A percentile compares a stretch with the other conserved stretches of the same genome.
Conservation (phyloP, 164 flowering plant species). For the Stephania cephalantha region DNA sequence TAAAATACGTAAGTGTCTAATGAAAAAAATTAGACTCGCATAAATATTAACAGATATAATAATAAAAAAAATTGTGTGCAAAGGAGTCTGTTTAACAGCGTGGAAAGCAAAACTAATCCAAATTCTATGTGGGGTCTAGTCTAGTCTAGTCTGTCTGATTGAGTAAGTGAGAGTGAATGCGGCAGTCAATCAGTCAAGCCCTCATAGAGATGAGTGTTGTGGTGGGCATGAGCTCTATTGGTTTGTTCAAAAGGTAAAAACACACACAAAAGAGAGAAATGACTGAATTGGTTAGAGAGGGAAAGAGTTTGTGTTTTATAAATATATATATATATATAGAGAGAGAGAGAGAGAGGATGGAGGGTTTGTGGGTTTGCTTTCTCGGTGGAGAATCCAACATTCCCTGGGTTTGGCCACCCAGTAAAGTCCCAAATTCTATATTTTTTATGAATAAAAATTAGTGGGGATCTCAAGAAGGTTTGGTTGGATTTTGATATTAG, state of each 20-base stretch:
- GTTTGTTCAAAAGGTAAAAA: constrained; percentile 8
- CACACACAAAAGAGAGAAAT: neutral
- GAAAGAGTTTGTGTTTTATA: neutral
- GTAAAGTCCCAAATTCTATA: constrained; percentile 38
- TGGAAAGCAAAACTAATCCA: neutral
- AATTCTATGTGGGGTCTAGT: constrained; percentile 2
- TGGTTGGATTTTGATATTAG: constrained; percentile 25
- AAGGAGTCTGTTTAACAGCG: neutral
- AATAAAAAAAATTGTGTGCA: neutral
- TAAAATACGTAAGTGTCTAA: too few relatives aligned
- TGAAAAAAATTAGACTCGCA: too few relatives aligned
- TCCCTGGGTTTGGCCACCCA: constrained; percentile 64
- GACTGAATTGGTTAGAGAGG: constrained; percentile 1
- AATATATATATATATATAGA: too few relatives aligned
- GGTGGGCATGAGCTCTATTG: constrained; percentile 6
- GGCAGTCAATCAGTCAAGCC: constrained; percentile 18
- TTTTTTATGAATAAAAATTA: constrained; percentile 25
- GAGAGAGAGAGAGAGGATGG: constrained; percentile 1
- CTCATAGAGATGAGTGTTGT: constrained; percentile 14
- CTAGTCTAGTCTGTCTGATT: neutral
- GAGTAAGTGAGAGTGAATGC: neutral
- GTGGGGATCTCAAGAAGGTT: constrained; percentile 49
- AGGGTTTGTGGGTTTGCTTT: constrained; percentile 13
- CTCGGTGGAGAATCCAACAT: constrained; percentile 63
- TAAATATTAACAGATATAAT: too few relatives aligned